phyloP scores from a whole-genome alignment of 192 early-diverging fungal species.

The Linnemannia hyalina region DNA sequence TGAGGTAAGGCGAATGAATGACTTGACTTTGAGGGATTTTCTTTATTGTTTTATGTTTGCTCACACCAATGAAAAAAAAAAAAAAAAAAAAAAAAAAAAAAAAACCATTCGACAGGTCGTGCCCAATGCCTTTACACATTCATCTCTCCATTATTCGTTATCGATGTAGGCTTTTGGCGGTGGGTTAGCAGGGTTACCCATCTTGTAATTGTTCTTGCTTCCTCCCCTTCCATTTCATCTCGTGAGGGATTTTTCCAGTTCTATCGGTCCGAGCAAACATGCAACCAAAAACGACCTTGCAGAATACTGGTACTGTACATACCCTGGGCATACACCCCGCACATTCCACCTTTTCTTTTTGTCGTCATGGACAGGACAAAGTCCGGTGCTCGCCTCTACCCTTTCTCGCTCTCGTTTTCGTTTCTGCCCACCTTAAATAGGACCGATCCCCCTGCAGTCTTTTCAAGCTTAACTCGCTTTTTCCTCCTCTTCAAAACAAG shows the following conservation, averaged over 20 bases:
- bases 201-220: background rate
- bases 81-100: no score
- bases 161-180: background rate
- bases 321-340: background rate
- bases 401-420: no score
- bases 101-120: background rate
- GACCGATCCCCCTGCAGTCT: background rate
- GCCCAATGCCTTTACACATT: background rate
- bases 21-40: background rate
- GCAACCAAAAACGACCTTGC: background rate
- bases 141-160: background rate
- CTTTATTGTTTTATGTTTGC: background rate
- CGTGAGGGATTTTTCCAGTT: slow-evolving; percentile 11
- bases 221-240: background rate
- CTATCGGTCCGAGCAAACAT: background rate
- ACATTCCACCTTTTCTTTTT: background rate
- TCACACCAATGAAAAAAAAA: background rate
- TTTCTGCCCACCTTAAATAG: background rate
- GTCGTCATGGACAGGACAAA: background rate
- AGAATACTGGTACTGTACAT: background rate
- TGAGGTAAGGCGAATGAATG: background rate
- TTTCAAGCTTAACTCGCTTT: background rate
- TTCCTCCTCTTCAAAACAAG: background rate
- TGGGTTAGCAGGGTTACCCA: background rate
- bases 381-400: background rate